Conservation (phyloP, 495 filamentous ascomycete genomes). For the Penicillium subrubescens region DNA sequence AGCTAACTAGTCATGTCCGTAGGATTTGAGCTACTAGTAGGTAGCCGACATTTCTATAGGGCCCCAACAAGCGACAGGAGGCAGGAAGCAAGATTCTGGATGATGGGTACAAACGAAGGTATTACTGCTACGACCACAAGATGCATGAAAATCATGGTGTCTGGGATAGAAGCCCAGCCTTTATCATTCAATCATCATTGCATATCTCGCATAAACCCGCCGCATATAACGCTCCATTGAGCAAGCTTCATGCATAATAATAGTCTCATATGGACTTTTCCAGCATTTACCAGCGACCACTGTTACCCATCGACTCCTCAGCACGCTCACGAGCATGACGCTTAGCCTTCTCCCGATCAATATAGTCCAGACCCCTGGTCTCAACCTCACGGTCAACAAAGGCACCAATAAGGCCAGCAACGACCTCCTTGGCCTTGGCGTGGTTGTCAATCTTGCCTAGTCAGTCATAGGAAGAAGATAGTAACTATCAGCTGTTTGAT, state of each 20-base stretch:
- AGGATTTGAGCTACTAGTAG: too few relatives aligned
- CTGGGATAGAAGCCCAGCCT: neutral
- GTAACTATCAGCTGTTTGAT: neutral
- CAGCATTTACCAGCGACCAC: constrained; percentile 18
- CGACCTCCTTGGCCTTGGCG: constrained; percentile 68
- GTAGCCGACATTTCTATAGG: neutral
- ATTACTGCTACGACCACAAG: neutral
- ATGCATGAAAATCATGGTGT: neutral
- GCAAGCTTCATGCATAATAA: neutral
- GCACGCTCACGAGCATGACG: constrained; percentile 60
- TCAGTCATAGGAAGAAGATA: neutral
- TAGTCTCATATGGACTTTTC: neutral
- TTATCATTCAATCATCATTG: neutral
- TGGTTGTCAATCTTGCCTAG: constrained; percentile 66
- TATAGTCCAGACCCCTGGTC: constrained; percentile 69
- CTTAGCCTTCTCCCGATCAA: constrained; percentile 70
- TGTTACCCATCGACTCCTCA: constrained; percentile 29
- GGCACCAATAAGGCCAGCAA: constrained; percentile 67
- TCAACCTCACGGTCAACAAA: constrained; percentile 74
- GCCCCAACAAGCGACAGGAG: neutral
- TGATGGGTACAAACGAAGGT: too few relatives aligned
- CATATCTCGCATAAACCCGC: neutral
- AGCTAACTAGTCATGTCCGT: neutral
- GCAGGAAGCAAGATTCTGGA: neutral
- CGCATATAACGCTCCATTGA: neutral